phyloP scores from a whole-genome alignment of 2,329 filamentous ascomycete genomes.

The Fusarium austroafricanum region DNA sequence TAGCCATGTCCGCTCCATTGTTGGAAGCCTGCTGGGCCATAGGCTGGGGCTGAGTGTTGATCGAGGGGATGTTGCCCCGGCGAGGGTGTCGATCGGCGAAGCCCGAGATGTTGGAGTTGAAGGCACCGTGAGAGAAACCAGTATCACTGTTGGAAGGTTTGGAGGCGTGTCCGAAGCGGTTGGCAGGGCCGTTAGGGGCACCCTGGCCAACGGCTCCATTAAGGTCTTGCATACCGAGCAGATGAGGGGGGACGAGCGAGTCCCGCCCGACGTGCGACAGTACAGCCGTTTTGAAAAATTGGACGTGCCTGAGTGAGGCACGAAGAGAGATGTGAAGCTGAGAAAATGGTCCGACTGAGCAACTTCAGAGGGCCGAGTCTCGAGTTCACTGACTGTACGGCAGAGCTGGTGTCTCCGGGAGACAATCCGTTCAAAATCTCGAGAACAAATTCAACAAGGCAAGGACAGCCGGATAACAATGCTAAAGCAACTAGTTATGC shows the following conservation, averaged over 20 bases:
- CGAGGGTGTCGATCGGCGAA: constrained; percentile 90
- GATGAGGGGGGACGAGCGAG: constrained; percentile 86
- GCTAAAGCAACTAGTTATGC: constrained; percentile 39
- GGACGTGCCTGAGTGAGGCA: constrained; percentile 61
- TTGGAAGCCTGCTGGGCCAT: constrained; percentile 61
- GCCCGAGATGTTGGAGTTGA: constrained; percentile 85
- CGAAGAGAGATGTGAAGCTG: constrained; percentile 32
- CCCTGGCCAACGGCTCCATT: constrained; percentile 68
- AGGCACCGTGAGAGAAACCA: constrained; percentile 92
- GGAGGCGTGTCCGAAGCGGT: constrained; percentile 78
- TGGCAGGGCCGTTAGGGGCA: constrained; percentile 60
- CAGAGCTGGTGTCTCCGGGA: constrained; percentile 21
- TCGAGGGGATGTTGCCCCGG: constrained; percentile 86
- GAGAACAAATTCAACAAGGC: constrained; percentile 13
- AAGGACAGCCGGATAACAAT: constrained; percentile 32
- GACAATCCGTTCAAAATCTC: constrained; percentile 13
- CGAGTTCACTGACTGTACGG: constrained; percentile 29
- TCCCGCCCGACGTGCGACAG: constrained; percentile 82
- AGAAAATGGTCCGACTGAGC: constrained; percentile 20
- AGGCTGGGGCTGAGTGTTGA: constrained; percentile 86
- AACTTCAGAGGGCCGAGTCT: constrained; percentile 19
- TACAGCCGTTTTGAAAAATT: constrained; percentile 82
- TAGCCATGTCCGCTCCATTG: constrained; percentile 79
- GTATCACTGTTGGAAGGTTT: constrained; percentile 88
- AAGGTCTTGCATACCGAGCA: constrained; percentile 92